Percentiles rank a stretch among this genome's conserved stretches.
Conservation (phyloP, 2,329 filamentous ascomycete species). For the Cladosporium phlei region DNA sequence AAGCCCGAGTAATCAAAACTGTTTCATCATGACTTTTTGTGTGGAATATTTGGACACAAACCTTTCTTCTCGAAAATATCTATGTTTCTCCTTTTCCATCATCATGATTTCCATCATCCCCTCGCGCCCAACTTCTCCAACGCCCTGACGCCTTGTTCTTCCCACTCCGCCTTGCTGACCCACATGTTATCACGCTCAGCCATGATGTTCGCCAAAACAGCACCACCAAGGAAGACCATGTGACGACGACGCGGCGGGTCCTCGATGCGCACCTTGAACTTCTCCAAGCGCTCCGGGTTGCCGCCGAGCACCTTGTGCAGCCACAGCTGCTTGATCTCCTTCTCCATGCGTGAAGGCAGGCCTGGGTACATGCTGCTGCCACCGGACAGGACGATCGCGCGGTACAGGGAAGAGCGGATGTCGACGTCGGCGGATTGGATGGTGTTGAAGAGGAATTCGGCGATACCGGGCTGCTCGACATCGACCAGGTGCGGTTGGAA, state of each 20-base stretch:
- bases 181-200: constrained; percentile 99
- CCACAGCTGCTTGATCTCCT: constrained; percentile 98
- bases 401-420: constrained; percentile 88
- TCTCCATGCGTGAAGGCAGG: constrained; percentile 87
- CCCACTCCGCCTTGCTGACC: constrained; percentile 96
- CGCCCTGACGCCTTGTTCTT: constrained; percentile 79
- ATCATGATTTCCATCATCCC: too few relatives aligned
- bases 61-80: too few relatives aligned
- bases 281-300: constrained; percentile 86
- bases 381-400: constrained; percentile 92
- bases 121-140: constrained; percentile 91
- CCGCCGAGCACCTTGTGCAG: constrained; percentile 84
- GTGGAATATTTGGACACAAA: too few relatives aligned
- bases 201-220: constrained; percentile 97
- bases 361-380: constrained; percentile 99
- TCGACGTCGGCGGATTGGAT: constrained; percentile 96
- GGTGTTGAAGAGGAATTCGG: constrained; percentile 97
- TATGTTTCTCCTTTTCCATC: too few relatives aligned
- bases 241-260: constrained; percentile 92
- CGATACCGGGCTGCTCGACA: constrained; percentile 93
- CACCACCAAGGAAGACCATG: constrained; percentile 99
- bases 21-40: too few relatives aligned
- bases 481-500: constrained; percentile 98
- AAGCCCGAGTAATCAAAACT: too few relatives aligned
- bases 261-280: constrained; percentile 99